These are phyloP conservation scores for Phytophthora chlamydospora DNA, from an alignment of 352 stramenopile species.

Conservation along the genomic window DNA sequence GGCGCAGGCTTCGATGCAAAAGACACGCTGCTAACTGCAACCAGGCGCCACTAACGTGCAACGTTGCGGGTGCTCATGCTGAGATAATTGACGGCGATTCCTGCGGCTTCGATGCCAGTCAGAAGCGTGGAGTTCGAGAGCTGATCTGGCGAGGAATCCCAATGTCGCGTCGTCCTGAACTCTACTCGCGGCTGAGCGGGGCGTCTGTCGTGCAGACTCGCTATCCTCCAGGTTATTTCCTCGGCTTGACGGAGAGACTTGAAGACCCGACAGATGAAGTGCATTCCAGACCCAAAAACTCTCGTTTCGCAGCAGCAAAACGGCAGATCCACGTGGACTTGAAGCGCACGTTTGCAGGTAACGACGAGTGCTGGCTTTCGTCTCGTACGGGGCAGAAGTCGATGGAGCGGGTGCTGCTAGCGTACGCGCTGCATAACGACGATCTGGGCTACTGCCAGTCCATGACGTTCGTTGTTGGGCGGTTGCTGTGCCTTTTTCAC, in stretches of 20 bases:
- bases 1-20: conserved; percentile 29
- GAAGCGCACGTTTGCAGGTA: conserved; percentile 70
- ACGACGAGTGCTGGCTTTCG: conserved; percentile 69
- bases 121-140: conserved; percentile 19
- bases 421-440: conserved; percentile 83
- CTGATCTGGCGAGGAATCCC: conserved; percentile 66
- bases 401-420: conserved; percentile 72
- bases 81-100: neutral
- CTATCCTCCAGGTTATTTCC: conserved; percentile 45
- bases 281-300: conserved; percentile 15
- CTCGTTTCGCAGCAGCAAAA: conserved; percentile 42
- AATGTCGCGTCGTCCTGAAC: conserved; percentile 34
- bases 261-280: conserved; percentile 31
- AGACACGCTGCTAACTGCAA: neutral
- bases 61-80: neutral
- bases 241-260: conserved; percentile 24
- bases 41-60: neutral
- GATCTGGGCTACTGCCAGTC: conserved; percentile 89
- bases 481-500: conserved; percentile 70
- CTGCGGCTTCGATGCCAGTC: conserved; percentile 8
- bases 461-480: conserved; percentile 89
- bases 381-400: conserved; percentile 43
- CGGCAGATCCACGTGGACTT: conserved; percentile 72
- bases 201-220: conserved; percentile 23
- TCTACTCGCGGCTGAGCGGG: conserved; percentile 62